These are phyloP conservation scores for Cubamyces lactineus DNA, from an alignment of 768 basidiomycete species.

Conservation along the genomic window DNA sequence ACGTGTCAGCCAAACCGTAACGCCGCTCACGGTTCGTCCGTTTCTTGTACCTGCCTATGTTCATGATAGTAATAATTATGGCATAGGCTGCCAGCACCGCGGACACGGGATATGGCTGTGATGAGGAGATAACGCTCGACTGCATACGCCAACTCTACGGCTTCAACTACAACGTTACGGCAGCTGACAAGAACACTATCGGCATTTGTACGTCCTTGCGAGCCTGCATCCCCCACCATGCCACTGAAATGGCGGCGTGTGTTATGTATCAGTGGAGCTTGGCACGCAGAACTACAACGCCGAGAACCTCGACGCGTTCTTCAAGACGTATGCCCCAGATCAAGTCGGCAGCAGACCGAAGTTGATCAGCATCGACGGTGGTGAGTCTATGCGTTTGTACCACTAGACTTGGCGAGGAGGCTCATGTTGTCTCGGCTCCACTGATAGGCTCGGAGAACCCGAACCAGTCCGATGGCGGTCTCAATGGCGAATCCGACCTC, in stretches of 20 bases:
- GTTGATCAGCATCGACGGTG: slow-evolving; percentile 38
- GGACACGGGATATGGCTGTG: slow-evolving; percentile 12
- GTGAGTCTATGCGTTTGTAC: slow-evolving; percentile 28
- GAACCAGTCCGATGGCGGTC: slow-evolving; percentile 43
- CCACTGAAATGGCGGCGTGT: not conserved
- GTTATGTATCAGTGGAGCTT: slow-evolving; percentile 43
- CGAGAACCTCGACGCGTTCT: slow-evolving; percentile 47
- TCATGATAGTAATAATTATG: no score
- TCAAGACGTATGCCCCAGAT: slow-evolving; percentile 40
- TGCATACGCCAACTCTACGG: slow-evolving; percentile 38
- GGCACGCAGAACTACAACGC: slow-evolving; percentile 44
- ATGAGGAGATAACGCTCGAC: slow-evolving; percentile 30
- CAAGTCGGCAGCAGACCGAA: slow-evolving; percentile 44
- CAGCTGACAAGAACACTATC: slow-evolving; percentile 31
- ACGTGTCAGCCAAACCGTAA: no score
- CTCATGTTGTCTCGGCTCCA: not conserved
- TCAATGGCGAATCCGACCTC: slow-evolving; percentile 67
- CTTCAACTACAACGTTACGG: slow-evolving; percentile 26
- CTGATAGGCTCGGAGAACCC: not conserved
- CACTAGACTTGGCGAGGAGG: not conserved
- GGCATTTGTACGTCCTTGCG: slow-evolving; percentile 31
- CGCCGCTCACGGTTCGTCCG: no score
- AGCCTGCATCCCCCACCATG: not conserved
- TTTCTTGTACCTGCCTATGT: no score
- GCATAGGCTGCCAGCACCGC: no score